Evolutionary conservation across 176 grass and related monocot species (phyloP).

Genomic region (Zea luxurians): DNA sequence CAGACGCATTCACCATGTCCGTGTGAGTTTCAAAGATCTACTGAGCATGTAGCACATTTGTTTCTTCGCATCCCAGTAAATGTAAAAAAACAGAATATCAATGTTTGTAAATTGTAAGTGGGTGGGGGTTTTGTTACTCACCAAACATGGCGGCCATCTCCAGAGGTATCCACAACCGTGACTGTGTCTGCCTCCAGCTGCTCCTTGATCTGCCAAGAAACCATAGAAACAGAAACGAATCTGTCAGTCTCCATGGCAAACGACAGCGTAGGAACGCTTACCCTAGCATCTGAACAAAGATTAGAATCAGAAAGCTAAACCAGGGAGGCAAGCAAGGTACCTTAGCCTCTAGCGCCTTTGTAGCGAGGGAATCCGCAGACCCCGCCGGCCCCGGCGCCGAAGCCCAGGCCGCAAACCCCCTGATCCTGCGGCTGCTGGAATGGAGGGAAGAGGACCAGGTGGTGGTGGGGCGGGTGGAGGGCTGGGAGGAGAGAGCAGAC

Average conservation of each 20-base stretch:
- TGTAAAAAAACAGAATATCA: not conserved
- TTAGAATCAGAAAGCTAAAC: not conserved
- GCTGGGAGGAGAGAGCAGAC: not conserved
- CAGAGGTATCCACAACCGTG: conserved; percentile 58
- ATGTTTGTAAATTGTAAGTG: not conserved
- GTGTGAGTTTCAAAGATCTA: not conserved
- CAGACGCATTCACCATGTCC: not conserved
- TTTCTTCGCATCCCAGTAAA: not conserved
- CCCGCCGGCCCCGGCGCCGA: conserved; percentile 34
- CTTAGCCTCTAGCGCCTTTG: conserved; percentile 55
- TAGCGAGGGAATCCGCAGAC: conserved; percentile 37
- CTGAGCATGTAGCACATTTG: not conserved
- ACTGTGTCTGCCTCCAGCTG: conserved; percentile 71
- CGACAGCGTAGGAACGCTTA: not conserved
- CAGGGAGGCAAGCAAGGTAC: not conserved
- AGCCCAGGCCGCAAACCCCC: conserved; percentile 44
- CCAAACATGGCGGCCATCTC: conserved; percentile 76
- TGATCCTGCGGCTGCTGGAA: not conserved
- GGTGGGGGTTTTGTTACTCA: not conserved
- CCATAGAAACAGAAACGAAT: not conserved
- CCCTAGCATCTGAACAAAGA: not conserved
- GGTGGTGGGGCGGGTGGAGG: not conserved
- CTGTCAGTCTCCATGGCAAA: not conserved
- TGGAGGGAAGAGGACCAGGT: not conserved
- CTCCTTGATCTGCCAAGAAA: conserved; percentile 62